Conservation (phyloP, 2,329 filamentous ascomycete species). For the Colletotrichum sp. region DNA sequence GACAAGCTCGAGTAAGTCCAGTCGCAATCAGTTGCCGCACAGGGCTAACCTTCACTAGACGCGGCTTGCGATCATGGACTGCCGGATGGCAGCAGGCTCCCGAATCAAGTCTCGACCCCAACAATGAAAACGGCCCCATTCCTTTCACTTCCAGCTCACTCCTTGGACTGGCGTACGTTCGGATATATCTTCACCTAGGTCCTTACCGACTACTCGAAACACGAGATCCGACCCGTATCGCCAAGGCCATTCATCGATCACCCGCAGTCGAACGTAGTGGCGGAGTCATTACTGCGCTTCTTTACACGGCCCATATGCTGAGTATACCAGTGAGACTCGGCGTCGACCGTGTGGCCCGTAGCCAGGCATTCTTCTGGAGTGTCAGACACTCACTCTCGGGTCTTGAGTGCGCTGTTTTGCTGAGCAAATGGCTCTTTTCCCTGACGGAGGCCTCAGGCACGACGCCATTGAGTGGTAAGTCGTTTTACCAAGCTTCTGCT, state of each 20-base stretch:
- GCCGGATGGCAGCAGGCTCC: constrained; percentile 42
- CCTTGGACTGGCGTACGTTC: constrained; percentile 48
- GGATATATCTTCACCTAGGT: constrained; percentile 49
- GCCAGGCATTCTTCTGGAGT: constrained; percentile 61
- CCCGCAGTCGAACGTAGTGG: constrained; percentile 51
- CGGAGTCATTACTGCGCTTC: constrained; percentile 49
- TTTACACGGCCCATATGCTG: constrained; percentile 58
- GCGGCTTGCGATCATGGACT: constrained; percentile 39
- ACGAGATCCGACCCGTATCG: constrained; percentile 43
- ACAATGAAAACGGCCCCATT: constrained; percentile 43
- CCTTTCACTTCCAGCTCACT: constrained; percentile 50
- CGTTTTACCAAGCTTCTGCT: too few species aligned
- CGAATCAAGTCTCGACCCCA: constrained; percentile 41
- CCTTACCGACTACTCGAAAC: constrained; percentile 46
- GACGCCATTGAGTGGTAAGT: constrained; percentile 31
- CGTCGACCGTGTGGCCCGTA: constrained; percentile 57
- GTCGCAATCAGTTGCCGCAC: background rate
- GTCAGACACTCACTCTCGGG: constrained; percentile 60
- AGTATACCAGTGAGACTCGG: constrained; percentile 60
- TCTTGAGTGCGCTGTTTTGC: constrained; percentile 57
- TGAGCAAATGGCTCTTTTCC: constrained; percentile 53
- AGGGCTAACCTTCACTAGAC: constrained; percentile 21
- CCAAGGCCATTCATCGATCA: constrained; percentile 37
- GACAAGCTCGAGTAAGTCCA: constrained; percentile 37
- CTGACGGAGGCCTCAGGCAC: constrained; percentile 23